A percentile compares a stretch with the other conserved stretches of the same genome.
Conservation (phyloP, 371 early-diverging fungal genomes). For the Chytridium lagenaria region DNA sequence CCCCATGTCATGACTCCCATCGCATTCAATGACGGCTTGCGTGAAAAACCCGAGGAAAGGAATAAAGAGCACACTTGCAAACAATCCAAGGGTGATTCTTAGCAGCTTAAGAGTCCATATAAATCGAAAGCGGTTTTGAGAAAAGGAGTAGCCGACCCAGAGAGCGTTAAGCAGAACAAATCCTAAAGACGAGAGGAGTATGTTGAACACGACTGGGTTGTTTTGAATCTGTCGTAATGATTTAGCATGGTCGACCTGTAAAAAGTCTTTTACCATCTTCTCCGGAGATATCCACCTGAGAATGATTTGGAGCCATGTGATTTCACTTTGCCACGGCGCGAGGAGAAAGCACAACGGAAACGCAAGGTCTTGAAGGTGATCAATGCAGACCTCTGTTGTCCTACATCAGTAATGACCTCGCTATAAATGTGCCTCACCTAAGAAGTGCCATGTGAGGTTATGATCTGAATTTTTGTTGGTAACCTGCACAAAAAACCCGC, state of each 20-base stretch:
- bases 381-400: constrained; percentile 39
- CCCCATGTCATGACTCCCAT: neutral
- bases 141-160: constrained; percentile 50
- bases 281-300: constrained; percentile 36
- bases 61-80: constrained; percentile 43
- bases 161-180: constrained; percentile 36
- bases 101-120: constrained; percentile 54
- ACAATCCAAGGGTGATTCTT: constrained; percentile 39
- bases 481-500: no score
- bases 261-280: constrained; percentile 26
- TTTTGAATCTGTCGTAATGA: constrained; percentile 28
- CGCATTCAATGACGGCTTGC: constrained; percentile 18
- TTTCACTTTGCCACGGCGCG: constrained; percentile 44
- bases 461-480: constrained; percentile 33
- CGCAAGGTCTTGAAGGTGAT: constrained; percentile 45
- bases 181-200: constrained; percentile 29
- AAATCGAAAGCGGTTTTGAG: constrained; percentile 45
- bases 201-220: constrained; percentile 24
- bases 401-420: no score
- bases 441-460: constrained; percentile 3
- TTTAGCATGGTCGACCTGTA: neutral
- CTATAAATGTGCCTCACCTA: no score
- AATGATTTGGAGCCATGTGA: constrained; percentile 38
- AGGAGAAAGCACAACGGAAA: constrained; percentile 34
- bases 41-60: constrained; percentile 41